Conservation (phyloP, 2,329 filamentous ascomycete genomes). For the Aspergillus novoparasiticus region DNA sequence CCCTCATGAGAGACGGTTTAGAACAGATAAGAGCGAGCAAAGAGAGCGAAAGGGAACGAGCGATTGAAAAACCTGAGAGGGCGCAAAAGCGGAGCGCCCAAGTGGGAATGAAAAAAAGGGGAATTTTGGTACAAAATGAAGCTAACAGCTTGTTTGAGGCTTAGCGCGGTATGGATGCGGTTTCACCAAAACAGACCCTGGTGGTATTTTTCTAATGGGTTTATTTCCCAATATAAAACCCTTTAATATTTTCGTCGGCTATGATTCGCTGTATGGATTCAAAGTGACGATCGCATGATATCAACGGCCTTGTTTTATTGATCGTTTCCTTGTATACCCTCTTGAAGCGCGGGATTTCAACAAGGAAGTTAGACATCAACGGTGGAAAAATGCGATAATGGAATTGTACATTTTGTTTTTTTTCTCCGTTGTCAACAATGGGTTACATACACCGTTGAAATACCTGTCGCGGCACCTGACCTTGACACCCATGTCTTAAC, state of each 20-base stretch:
- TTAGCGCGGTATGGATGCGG: constrained; percentile 12
- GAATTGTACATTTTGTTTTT: neutral
- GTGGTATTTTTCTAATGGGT: neutral
- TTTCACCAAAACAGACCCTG: neutral
- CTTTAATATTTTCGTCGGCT: neutral
- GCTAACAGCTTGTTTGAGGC: constrained; percentile 22
- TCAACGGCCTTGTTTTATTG: constrained; percentile 7
- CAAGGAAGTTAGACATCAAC: neutral
- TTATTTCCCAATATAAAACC: neutral
- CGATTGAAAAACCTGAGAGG: constrained; percentile 9
- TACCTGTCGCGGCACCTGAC: neutral
- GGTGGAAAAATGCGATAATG: neutral
- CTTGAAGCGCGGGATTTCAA: neutral
- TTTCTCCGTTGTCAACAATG: neutral
- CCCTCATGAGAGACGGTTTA: constrained; percentile 16
- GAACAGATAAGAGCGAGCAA: constrained; percentile 11
- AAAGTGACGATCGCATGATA: constrained; percentile 7
- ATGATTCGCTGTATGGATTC: neutral
- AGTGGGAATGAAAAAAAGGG: constrained; percentile 19
- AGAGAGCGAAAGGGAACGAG: constrained; percentile 12
- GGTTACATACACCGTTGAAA: neutral
- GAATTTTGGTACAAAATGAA: constrained; percentile 3
- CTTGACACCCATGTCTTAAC: neutral
- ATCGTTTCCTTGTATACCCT: neutral
- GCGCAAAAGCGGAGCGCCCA: constrained; percentile 23